Evolutionary conservation across 306 rosid species (phyloP).

Genomic region (Corylus avellana): DNA sequence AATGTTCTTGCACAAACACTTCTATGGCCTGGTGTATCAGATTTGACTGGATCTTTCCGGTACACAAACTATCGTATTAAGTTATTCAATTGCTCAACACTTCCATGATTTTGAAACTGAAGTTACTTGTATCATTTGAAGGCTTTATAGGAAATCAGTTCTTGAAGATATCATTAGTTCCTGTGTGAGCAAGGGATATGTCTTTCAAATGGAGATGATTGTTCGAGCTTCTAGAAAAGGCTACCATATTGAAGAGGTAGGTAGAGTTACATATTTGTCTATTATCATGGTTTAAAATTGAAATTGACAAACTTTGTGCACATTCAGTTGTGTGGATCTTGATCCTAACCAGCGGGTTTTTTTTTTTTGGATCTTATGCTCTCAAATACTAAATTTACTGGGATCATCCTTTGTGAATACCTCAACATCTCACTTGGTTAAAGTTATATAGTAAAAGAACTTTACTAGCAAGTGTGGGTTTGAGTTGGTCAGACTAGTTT

Average conservation of each 20-base stretch:
- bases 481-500: background rate
- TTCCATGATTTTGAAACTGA: constrained; percentile 29
- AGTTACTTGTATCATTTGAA: constrained; percentile 32
- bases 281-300: constrained; percentile 15
- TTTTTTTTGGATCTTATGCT: background rate
- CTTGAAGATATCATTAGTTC: constrained; percentile 92
- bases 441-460: background rate
- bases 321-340: background rate
- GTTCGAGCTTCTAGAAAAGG: constrained; percentile 95
- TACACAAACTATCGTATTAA: constrained; percentile 34
- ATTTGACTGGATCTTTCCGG: constrained; percentile 97
- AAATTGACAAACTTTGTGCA: background rate
- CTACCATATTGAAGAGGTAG: constrained; percentile 96
- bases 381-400: background rate
- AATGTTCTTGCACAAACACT: constrained; percentile 97
- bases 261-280: constrained; percentile 36
- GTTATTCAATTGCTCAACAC: constrained; percentile 10
- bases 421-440: background rate
- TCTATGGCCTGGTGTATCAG: constrained; percentile 97
- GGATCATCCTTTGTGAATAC: background rate
- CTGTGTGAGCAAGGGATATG: constrained; percentile 93
- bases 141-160: constrained; percentile 84
- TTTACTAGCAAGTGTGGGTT: background rate
- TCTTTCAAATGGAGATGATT: constrained; percentile 99
- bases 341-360: background rate